phyloP scores from a whole-genome alignment of 345 rosid species.

The Eucalyptus viminalis region DNA sequence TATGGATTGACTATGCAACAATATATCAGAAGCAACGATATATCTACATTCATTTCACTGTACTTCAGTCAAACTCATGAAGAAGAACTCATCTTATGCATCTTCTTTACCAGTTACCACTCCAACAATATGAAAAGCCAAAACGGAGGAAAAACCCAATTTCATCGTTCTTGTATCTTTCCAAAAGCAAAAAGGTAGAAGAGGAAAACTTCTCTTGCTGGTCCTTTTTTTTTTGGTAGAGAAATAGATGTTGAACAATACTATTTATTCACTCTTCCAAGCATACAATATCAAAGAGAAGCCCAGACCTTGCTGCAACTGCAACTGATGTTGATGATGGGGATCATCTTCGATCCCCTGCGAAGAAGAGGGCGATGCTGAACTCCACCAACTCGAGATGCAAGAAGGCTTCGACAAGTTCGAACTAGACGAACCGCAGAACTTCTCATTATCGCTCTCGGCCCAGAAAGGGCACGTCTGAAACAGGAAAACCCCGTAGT shows the following conservation, averaged over 20 bases:
- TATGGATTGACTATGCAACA: background rate
- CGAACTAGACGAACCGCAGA: background rate
- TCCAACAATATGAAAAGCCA: background rate
- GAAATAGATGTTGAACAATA: background rate
- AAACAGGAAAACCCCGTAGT: constrained; percentile 84
- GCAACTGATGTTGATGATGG: background rate
- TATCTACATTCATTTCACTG: background rate
- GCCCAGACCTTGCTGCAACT: constrained; percentile 10
- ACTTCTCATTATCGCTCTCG: constrained; percentile 1
- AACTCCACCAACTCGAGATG: constrained; percentile 4
- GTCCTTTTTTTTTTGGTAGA: background rate
- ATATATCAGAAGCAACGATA: background rate
- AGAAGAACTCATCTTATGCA: background rate
- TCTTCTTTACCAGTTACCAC: background rate
- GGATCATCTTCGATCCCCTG: background rate
- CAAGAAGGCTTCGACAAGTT: background rate
- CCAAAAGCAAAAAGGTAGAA: background rate
- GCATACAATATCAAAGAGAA: constrained; percentile 29
- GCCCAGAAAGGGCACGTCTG: constrained; percentile 38
- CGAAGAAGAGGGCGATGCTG: background rate
- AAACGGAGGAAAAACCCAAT: background rate
- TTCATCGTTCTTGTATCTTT: background rate
- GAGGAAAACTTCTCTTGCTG: background rate
- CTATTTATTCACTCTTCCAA: constrained; percentile 17
- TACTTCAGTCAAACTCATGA: background rate